phyloP scores from a whole-genome alignment of 2,329 filamentous ascomycete species.

The Aureobasidium namibiae region DNA sequence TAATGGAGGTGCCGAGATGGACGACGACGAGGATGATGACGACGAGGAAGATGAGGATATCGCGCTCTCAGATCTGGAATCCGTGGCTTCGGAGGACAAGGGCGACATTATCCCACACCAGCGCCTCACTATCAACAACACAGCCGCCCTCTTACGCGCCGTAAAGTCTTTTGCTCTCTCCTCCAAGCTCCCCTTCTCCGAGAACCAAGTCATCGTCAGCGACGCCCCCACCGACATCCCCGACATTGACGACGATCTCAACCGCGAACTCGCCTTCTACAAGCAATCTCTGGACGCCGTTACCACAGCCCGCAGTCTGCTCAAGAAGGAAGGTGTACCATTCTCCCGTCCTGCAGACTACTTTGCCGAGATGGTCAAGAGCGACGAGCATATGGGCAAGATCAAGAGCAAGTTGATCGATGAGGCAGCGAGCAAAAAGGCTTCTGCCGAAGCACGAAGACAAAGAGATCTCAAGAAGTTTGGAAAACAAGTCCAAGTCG shows the following conservation, averaged over 20 bases:
- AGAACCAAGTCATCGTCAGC: constrained; percentile 70
- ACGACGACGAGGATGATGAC: constrained; percentile 38
- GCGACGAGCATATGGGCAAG: constrained; percentile 95
- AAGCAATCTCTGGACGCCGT: constrained; percentile 77
- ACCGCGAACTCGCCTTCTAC: constrained; percentile 89
- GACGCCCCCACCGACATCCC: constrained; percentile 61
- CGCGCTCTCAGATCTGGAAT: constrained; percentile 78
- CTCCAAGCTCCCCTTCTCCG: constrained; percentile 65
- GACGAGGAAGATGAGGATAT: constrained; percentile 78
- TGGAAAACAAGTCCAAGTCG: constrained; percentile 94
- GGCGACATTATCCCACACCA: constrained; percentile 85
- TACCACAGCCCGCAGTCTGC: constrained; percentile 59
- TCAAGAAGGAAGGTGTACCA: constrained; percentile 73
- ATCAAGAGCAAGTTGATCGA: constrained; percentile 90
- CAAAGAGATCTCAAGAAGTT: constrained; percentile 97
- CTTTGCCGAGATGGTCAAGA: constrained; percentile 99
- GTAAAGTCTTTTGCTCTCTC: constrained; percentile 72
- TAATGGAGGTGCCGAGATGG: constrained; percentile 33
- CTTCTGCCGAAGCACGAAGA: constrained; percentile 80
- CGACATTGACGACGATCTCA: constrained; percentile 84
- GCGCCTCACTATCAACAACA: constrained; percentile 96
- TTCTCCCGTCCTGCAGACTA: constrained; percentile 91
- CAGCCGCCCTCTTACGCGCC: constrained; percentile 69
- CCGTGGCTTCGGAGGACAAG: constrained; percentile 67
- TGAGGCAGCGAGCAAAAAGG: constrained; percentile 86